These are phyloP conservation scores for Parascedosporium putredinis DNA, from an alignment of 2,329 filamentous ascomycete genomes.

Conservation along the genomic window DNA sequence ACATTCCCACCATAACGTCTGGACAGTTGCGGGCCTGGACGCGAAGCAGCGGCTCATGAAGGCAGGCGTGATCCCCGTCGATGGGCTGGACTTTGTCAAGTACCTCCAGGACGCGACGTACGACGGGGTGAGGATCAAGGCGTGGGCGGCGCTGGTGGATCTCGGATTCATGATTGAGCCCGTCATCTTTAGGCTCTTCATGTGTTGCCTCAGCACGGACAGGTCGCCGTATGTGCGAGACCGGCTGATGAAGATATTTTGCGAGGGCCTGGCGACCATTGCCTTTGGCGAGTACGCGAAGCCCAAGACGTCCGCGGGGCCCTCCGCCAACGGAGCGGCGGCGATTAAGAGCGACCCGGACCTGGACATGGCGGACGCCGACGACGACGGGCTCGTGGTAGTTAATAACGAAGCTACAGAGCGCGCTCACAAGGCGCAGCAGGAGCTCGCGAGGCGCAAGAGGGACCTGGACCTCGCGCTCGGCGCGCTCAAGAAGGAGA, in stretches of 20 bases:
- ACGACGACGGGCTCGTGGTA: slow-evolving; percentile 26
- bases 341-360: slow-evolving; percentile 21
- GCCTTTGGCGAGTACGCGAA: slow-evolving; percentile 52
- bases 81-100: slow-evolving; percentile 47
- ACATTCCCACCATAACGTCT: slow-evolving; percentile 56
- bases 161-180: slow-evolving; percentile 49
- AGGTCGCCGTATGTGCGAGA: slow-evolving; percentile 53
- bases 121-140: slow-evolving; percentile 55
- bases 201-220: slow-evolving; percentile 50
- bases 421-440: slow-evolving; percentile 47
- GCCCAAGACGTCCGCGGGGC: slow-evolving; percentile 14
- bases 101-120: slow-evolving; percentile 55
- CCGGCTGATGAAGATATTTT: slow-evolving; percentile 48
- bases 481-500: slow-evolving; percentile 30
- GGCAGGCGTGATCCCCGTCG: slow-evolving; percentile 45
- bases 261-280: slow-evolving; percentile 49
- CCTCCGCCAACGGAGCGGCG: neutral
- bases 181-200: slow-evolving; percentile 43
- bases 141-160: slow-evolving; percentile 53
- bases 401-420: slow-evolving; percentile 27
- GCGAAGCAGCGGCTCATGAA: slow-evolving; percentile 56
- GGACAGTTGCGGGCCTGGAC: slow-evolving; percentile 51
- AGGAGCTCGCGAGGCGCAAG: slow-evolving; percentile 52
- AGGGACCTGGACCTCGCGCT: slow-evolving; percentile 50
- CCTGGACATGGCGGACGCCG: slow-evolving; percentile 18